Base-by-base conservation (phyloP, 768 basidiomycete genomes). In the Leccinellum luteum region DNA sequence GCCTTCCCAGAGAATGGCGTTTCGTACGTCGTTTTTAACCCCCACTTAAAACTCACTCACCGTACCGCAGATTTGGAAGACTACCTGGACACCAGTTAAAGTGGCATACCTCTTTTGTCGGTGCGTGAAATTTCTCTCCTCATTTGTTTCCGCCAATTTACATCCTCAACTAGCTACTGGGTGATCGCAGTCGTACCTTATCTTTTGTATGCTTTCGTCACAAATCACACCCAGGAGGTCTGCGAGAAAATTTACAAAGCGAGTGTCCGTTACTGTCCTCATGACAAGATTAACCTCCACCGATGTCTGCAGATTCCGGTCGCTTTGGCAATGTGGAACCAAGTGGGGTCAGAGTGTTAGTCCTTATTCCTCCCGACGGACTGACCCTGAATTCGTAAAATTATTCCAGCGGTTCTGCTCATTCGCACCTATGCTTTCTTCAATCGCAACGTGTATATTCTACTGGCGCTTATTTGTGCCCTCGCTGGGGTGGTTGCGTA, bases 371-470 rank as follows among this genome's bases (percentile, higher is more conserved):
- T 28, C 31, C 14, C 6, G 5, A 2, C 19, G 12, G 44, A 30
- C 31, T 51, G 15, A 7, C 19, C 45, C 53, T 63, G 27, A 66
- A 57, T 56, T 48, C 31, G 59, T 35, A 30, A 31, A 43, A 63
- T 56, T 6, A 56, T 3, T 53, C 19, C 62, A 89, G 87, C 85
- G 60, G 87, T 92, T 53, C 81, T 92, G 51, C 81, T 92, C 62
- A 92, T 92, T 58, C 84, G 90, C 60, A 92, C 90, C 44, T 92
- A 90, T 65, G 90, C 90, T 3, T 92, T 92, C 74, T 91, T 91
- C 78, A 90, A 89, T 65, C 82, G 87, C 60, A 92, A 90, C 64
- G 69, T 78, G 54, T 87, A 84, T 67, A 73, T 91, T 52, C 78
- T 91, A 43, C 76, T 78, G 62, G 81, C 81, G 58, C 82, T 92